Base-by-base conservation (phyloP, 2,329 filamentous ascomycete species). In the Alternaria panax region DNA sequence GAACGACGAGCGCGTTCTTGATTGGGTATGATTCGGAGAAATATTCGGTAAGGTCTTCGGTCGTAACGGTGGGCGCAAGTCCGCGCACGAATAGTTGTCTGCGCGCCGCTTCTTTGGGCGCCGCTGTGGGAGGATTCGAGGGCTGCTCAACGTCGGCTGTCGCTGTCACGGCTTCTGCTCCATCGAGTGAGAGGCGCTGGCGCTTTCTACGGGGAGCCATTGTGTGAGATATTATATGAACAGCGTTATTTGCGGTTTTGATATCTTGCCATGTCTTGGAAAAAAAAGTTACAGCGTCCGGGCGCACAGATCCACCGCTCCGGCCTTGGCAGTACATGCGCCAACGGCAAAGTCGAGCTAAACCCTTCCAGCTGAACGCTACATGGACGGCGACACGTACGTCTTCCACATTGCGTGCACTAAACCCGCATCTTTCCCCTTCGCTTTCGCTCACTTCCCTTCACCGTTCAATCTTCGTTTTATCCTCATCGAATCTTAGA, bases 21-120 rank as follows among this genome's bases (percentile, higher is more conserved):
- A 99, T 87, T 7, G 96, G 93, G 72, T 92, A 98, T 60, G 93
- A 91, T 77, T 97, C 88, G 7, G 95, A 98, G 80, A 99, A 99
- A 78, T 93, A 90, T 59, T 92, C 89, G 59, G 93, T 92, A 64
- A 99, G 84, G 53, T 85, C 85, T 73, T 97, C 93, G 75, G 87
- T 92, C 32, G 93, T 98, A 36, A 90, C 89, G 24, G 85, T 86
- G 22, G 89, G 81, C 20, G 93, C 92, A 47, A 99, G 86, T 51
- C 91, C 93, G 70, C 94, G 92, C 65, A 99, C 90, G 81, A 99
- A 99, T 67, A 99, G 88, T 61, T 74, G 72, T 61, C 68, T 65
- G 57, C 45, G 94, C 75, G 65, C 77, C 65, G 61, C 71, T 59
- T 63, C 70, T 63, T 71, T 78, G 16, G 59, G 64, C 38, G 62